Conservation (phyloP, 176 grass and related monocot species). For the Oryza longistaminata region DNA sequence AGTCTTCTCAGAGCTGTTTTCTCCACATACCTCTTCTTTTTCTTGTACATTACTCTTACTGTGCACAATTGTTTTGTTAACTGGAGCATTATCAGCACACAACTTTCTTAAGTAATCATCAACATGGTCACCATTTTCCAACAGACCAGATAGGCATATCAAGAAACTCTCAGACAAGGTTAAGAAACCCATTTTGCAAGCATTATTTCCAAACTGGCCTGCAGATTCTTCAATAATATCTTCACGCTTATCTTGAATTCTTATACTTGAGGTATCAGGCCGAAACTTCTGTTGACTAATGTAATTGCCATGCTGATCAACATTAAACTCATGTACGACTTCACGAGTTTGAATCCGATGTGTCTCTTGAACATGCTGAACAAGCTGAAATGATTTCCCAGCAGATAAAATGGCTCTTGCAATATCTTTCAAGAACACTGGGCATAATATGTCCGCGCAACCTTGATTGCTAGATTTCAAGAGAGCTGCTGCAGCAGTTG, state of each 20-base stretch:
- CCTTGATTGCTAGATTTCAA: conserved; percentile 44
- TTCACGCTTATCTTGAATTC: conserved; percentile 27
- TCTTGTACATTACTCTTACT: conserved; percentile 6
- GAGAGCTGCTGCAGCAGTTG: conserved; percentile 19
- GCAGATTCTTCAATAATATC: conserved; percentile 39
- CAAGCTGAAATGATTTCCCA: conserved; percentile 93
- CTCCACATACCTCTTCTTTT: conserved; percentile 31
- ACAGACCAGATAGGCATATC: conserved; percentile 77
- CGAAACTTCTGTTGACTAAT: conserved; percentile 29
- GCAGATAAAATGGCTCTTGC: conserved; percentile 82
- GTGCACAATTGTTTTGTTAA: conserved; percentile 23
- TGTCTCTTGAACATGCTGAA: conserved; percentile 63
- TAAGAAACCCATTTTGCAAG: conserved; percentile 61
- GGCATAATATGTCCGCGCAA: conserved; percentile 58
- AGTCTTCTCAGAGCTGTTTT: conserved; percentile 44
- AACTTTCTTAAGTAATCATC: conserved; percentile 59
- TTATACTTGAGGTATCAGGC: conserved; percentile 23
- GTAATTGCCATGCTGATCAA: conserved; percentile 17
- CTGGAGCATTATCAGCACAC: conserved; percentile 28
- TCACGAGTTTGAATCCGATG: conserved; percentile 33
- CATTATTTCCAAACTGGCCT: conserved; percentile 46
- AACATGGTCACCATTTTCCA: conserved; percentile 78
- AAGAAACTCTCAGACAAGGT: conserved; percentile 84
- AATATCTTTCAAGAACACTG: conserved; percentile 66
- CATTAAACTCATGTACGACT: conserved; percentile 26